Percentiles rank a stretch among this genome's conserved stretches.
phyloP scores from a whole-genome alignment of 768 basidiomycete species.

The Pseudohyphozyma bogoriensis region DNA sequence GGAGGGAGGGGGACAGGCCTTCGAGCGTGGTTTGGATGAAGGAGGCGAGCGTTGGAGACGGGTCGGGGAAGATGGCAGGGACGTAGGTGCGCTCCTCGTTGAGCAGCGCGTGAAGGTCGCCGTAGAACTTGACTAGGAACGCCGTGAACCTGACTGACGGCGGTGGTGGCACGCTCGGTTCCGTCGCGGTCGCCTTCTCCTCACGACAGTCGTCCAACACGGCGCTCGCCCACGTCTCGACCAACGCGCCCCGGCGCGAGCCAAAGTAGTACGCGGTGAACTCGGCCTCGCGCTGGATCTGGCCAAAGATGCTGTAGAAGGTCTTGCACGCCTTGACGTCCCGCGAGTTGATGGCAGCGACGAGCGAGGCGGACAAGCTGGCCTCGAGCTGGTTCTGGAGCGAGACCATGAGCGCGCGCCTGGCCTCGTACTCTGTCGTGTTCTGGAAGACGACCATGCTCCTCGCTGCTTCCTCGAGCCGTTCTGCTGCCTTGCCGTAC shows the following conservation, averaged over 20 bases:
- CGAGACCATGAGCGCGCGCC: conserved; percentile 74
- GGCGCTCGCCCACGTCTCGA: conserved; percentile 60
- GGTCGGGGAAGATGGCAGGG: conserved; percentile 79
- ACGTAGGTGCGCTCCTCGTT: conserved; percentile 44
- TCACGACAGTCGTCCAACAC: conserved; percentile 40
- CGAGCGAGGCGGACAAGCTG: conserved; percentile 76
- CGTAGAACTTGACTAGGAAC: conserved; percentile 68
- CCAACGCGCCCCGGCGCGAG: conserved; percentile 55
- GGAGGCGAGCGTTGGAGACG: conserved; percentile 60
- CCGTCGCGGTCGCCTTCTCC: conserved; percentile 34
- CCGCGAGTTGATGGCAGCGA: conserved; percentile 69
- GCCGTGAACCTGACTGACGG: conserved; percentile 44
- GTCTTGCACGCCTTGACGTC: conserved; percentile 63
- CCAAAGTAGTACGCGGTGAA: conserved; percentile 92
- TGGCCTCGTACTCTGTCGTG: conserved; percentile 77
- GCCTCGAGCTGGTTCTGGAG: conserved; percentile 95
- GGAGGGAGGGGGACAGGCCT: conserved; percentile 66
- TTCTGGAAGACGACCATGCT: conserved; percentile 89
- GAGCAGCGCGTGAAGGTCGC: conserved; percentile 55
- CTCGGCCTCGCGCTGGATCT: conserved; percentile 84
- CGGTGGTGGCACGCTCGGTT: too few species aligned
- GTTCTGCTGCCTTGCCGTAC: conserved; percentile 82
- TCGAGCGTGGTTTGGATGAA: conserved; percentile 75
- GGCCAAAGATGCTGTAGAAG: conserved; percentile 76
- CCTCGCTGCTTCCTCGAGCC: conserved; percentile 76